A percentile compares a stretch with the other conserved stretches of the same genome.
These are phyloP conservation scores for Candida nemodendra DNA, from an alignment of 805 yeast genomes.

Conservation along the genomic window DNA sequence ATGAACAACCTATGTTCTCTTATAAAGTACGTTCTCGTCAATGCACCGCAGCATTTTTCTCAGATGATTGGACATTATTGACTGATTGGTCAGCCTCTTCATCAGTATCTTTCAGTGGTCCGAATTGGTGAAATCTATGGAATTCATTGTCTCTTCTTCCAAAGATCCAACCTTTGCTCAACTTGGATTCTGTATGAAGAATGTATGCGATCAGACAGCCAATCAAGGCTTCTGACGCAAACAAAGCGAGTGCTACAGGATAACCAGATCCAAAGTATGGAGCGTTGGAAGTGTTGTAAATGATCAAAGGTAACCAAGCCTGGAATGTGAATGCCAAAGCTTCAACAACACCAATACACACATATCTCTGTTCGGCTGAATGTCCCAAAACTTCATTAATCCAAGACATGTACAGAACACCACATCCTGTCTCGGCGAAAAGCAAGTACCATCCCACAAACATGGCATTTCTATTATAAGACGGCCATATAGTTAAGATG, in stretches of 20 bases:
- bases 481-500: conserved; percentile 20
- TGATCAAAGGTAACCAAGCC: conserved; percentile 35
- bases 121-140: conserved; percentile 4
- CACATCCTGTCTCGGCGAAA: conserved; percentile 23
- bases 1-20: too few species aligned
- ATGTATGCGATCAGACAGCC: conserved; percentile 16
- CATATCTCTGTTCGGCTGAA: conserved; percentile 26
- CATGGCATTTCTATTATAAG: conserved; percentile 19
- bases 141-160: conserved; percentile 15
- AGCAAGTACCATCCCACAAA: conserved; percentile 26
- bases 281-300: conserved; percentile 35
- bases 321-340: conserved; percentile 32
- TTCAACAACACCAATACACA: conserved; percentile 33
- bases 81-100: too few species aligned
- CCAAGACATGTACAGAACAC: conserved; percentile 27
- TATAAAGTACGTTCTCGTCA: too few species aligned
- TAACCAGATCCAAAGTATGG: conserved; percentile 35
- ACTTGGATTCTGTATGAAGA: conserved; percentile 6
- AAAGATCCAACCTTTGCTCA: conserved; percentile 16
- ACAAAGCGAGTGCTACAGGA: conserved; percentile 20
- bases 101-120: too few species aligned
- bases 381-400: conserved; percentile 29
- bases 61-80: too few species aligned
- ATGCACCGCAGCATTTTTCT: too few species aligned
- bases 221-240: conserved; percentile 16